These are phyloP conservation scores for Cercospora janseana DNA, from an alignment of 2,329 filamentous ascomycete genomes.

Conservation along the genomic window DNA sequence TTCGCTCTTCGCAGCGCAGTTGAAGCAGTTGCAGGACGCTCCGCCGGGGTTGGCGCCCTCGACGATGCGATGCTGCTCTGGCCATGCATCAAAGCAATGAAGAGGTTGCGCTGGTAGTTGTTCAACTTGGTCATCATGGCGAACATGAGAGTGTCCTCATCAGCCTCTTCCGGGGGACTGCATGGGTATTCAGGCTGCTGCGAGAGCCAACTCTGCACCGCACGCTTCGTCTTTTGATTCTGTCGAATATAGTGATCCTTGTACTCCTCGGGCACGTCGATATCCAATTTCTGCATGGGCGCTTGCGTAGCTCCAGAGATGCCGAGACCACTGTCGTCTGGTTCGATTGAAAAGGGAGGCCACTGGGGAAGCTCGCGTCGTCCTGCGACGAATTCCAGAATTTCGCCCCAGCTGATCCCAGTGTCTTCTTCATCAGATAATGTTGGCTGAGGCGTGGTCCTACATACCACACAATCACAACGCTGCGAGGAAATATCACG, in stretches of 20 bases:
- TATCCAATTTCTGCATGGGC: conserved; percentile 77
- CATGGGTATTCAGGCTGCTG: conserved; percentile 72
- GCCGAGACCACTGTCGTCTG: conserved; percentile 57
- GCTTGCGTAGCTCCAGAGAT: conserved; percentile 53
- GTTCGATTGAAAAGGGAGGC: conserved; percentile 76
- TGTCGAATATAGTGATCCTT: conserved; percentile 88
- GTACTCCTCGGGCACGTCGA: conserved; percentile 91
- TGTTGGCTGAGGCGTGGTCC: conserved; percentile 44
- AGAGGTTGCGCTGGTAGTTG: conserved; percentile 71
- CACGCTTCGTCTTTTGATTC: conserved; percentile 86
- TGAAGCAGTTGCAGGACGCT: conserved; percentile 44
- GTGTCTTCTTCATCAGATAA: conserved; percentile 55
- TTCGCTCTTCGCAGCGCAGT: conserved; percentile 73
- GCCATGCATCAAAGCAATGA: conserved; percentile 73
- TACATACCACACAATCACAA: conserved; percentile 85
- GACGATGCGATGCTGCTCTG: conserved; percentile 50
- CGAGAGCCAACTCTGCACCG: conserved; percentile 85
- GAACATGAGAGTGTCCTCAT: conserved; percentile 90
- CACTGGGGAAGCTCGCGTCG: conserved; percentile 80
- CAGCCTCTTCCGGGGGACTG: conserved; percentile 80
- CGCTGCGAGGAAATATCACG: conserved; percentile 82
- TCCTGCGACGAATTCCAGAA: conserved; percentile 87
- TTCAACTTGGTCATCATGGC: conserved; percentile 87
- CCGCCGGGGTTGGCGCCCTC: conserved; percentile 65
- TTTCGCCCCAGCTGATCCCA: conserved; percentile 91